Evolutionary conservation across 192 early-diverging fungal genomes (phyloP).

Genomic region (Coemansia sp.): DNA sequence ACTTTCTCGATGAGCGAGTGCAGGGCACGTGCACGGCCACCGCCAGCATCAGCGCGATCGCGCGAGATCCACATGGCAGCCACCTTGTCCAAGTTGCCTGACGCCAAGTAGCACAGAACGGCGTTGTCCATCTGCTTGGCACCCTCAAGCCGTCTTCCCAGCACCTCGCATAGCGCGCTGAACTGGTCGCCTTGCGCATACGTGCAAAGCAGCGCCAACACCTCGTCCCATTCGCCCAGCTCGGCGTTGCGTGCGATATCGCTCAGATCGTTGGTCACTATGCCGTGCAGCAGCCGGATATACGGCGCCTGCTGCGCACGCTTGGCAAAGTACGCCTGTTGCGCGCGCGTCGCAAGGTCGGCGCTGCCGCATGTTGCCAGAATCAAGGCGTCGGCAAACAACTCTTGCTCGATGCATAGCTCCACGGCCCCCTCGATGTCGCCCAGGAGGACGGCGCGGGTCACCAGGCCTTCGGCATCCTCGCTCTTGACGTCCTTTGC

Average conservation of each 20-base stretch:
- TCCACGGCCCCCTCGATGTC: slow-evolving; percentile 93
- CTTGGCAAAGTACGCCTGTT: slow-evolving; percentile 83
- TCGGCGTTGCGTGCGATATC: slow-evolving; percentile 79
- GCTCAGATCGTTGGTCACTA: slow-evolving; percentile 77
- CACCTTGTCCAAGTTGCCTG: slow-evolving; percentile 66
- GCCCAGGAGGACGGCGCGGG: slow-evolving; percentile 81
- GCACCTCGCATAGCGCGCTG: slow-evolving; percentile 65
- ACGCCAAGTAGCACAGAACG: slow-evolving; percentile 63
- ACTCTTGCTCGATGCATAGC: slow-evolving; percentile 79
- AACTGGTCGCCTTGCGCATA: slow-evolving; percentile 89
- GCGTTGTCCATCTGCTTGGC: slow-evolving; percentile 25
- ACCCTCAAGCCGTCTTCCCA: slow-evolving; percentile 65
- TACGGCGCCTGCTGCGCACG: slow-evolving; percentile 71
- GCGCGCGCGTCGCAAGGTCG: slow-evolving; percentile 72
- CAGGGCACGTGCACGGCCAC: slow-evolving; percentile 61
- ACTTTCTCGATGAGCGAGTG: slow-evolving; percentile 89
- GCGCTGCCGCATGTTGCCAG: slow-evolving; percentile 86
- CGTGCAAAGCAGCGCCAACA: slow-evolving; percentile 91
- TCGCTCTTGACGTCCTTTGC: slow-evolving; percentile 37
- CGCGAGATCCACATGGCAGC: slow-evolving; percentile 76
- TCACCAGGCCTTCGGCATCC: slow-evolving; percentile 75
- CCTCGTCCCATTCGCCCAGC: slow-evolving; percentile 89
- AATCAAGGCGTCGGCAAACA: slow-evolving; percentile 85
- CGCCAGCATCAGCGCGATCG: slow-evolving; percentile 4
- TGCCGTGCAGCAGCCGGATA: slow-evolving; percentile 79